Evolutionary conservation across 768 basidiomycete species (phyloP).

Genomic region (Suillus fuscotomentosus): DNA sequence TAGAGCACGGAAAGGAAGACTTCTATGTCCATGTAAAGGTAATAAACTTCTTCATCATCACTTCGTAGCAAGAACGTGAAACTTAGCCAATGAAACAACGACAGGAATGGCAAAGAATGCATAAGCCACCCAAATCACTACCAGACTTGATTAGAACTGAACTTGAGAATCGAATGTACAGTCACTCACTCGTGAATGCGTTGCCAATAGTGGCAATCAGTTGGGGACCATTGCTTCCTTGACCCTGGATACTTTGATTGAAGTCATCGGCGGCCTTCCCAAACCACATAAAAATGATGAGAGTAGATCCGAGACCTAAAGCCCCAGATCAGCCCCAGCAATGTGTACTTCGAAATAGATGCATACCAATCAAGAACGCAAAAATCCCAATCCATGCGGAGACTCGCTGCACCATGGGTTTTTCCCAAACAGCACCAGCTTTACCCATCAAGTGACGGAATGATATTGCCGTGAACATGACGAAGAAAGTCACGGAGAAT

Average conservation of each 20-base stretch:
- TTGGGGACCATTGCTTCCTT: conserved; percentile 53
- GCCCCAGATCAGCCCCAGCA: not conserved
- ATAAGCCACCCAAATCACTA: conserved; percentile 81
- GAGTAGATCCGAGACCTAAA: conserved; percentile 64
- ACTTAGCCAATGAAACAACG: conserved; percentile 63
- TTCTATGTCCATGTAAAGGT: not conserved
- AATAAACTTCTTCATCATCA: conserved; percentile 20
- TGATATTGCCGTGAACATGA: conserved; percentile 63
- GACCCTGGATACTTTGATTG: conserved; percentile 56
- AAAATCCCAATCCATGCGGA: conserved; percentile 77
- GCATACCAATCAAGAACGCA: conserved; percentile 70
- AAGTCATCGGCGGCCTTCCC: conserved; percentile 79
- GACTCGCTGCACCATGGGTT: conserved; percentile 52
- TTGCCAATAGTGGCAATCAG: conserved; percentile 65
- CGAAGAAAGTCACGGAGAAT: conserved; percentile 59
- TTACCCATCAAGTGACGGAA: conserved; percentile 65
- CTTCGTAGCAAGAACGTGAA: conserved; percentile 55
- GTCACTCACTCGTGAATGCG: conserved; percentile 68
- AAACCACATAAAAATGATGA: conserved; percentile 78
- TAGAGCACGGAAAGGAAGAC: not conserved
- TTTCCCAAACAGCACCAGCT: conserved; percentile 48
- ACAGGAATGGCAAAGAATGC: conserved; percentile 73
- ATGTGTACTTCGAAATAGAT: not conserved
- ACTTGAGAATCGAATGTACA: not conserved
- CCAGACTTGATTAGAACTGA: conserved; percentile 4